Base-by-base conservation (phyloP, 768 basidiomycete genomes). In the Mycena venus region DNA sequence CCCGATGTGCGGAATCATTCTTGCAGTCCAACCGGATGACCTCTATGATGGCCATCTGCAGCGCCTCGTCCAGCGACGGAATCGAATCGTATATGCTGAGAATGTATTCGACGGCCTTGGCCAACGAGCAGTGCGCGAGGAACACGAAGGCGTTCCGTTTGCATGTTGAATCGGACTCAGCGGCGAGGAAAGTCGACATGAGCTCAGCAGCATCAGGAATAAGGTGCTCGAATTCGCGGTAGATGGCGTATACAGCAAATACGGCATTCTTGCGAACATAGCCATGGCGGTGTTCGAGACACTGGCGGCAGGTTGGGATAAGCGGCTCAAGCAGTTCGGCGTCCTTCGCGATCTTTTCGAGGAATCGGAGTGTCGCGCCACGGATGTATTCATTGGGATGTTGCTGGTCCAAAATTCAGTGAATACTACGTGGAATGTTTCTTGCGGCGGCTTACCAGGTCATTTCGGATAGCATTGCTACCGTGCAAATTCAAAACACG, bases 351-450 rank as follows among this genome's bases (percentile, higher is more conserved):
- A 99, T 94, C 87, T 99, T 99, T 85, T 98, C 96, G 15, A 99
- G 90, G 86, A 97, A 98, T 29, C 98, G 94, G 38, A 99, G 91
- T 14, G 96, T 97, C n/a, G 97, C 96, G 55, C 98, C 98, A 42
- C 98, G 95, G 79, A 99, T 98, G 83, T 99, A 99, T 87, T 99
- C 98, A 79, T 99, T 99, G 11, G 98, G 97, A 80, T 99, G 98
- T 97, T 99, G 97, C 95, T 97, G 75, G 8, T 44, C 42, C 17
- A 47, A 68, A 55, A 15, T 63, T 79, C 62, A 76, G 70, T 62
- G 42, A 63, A 58, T 65, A 38, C 38, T 59, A 65, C 25, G 66
- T 55, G 10, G 68, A 74, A 42, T 32, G 56, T 23, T 63, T 34
- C 12, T 12, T 36, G 14, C 65, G 34, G 34, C 34, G 19, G 87